Percentiles rank a stretch among this genome's conserved stretches.
phyloP scores from a whole-genome alignment of 2,329 filamentous ascomycete genomes.

The Xylariaceae sp. region DNA sequence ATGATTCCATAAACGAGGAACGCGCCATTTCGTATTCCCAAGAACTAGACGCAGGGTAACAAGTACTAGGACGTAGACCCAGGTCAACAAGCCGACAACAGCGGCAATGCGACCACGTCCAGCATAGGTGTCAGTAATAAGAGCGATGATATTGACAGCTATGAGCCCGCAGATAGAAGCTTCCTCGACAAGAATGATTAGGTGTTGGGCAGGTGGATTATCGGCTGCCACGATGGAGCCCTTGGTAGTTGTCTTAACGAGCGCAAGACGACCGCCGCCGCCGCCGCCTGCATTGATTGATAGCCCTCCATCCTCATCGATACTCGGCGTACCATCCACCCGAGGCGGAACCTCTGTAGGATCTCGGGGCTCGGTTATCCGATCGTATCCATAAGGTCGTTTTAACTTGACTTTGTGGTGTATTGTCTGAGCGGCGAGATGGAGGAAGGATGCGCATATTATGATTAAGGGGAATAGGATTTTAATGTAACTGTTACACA shows the following conservation, averaged over 20 bases:
- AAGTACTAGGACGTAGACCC: constrained; percentile 81
- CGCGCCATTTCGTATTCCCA: constrained; percentile 67
- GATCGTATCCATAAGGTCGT: constrained; percentile 64
- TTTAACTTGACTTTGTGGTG: constrained; percentile 60
- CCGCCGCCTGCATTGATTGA: constrained; percentile 52
- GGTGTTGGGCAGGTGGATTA: constrained; percentile 74
- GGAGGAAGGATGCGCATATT: constrained; percentile 72
- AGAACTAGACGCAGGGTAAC: constrained; percentile 74
- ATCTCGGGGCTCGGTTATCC: constrained; percentile 53
- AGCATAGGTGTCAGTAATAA: constrained; percentile 67
- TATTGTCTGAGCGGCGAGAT: constrained; percentile 66
- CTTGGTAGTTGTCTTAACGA: constrained; percentile 66
- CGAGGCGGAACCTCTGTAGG: constrained; percentile 62
- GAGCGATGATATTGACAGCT: constrained; percentile 69
- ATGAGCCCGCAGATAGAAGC: constrained; percentile 76
- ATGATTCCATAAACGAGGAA: constrained; percentile 88
- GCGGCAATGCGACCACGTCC: constrained; percentile 64
- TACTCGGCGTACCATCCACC: constrained; percentile 54
- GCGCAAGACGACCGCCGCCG: constrained; percentile 60
- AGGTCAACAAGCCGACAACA: constrained; percentile 72
- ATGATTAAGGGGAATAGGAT: constrained; percentile 78
- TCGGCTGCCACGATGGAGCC: constrained; percentile 75
- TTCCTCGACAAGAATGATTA: constrained; percentile 76
- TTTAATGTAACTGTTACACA: constrained; percentile 71
- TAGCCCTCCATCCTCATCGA: constrained; percentile 65